A percentile compares a stretch with the other conserved stretches of the same genome.
These are phyloP conservation scores for Raffaelea ambrosiae DNA, from an alignment of 2,329 filamentous ascomycete species.

Conservation along the genomic window DNA sequence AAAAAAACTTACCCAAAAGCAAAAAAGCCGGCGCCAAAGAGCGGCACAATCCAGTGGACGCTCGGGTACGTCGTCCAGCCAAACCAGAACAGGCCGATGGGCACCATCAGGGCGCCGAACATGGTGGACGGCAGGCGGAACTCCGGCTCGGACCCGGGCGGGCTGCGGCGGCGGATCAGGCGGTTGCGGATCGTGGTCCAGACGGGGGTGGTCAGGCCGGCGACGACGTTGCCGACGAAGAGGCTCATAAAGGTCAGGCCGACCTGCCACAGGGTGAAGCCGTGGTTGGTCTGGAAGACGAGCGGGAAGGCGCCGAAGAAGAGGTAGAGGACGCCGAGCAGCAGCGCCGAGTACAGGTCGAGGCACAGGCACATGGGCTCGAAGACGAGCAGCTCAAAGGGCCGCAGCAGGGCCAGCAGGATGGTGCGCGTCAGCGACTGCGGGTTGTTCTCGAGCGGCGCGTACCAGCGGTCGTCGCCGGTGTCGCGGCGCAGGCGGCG, in stretches of 20 bases:
- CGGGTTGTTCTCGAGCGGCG: slow-evolving; percentile 65
- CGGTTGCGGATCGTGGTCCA: slow-evolving; percentile 53
- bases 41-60: slow-evolving; percentile 69
- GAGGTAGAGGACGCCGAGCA: slow-evolving; percentile 82
- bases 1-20: slow-evolving; percentile 52
- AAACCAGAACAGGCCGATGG: slow-evolving; percentile 79
- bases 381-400: slow-evolving; percentile 68
- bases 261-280: slow-evolving; percentile 68
- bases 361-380: slow-evolving; percentile 83
- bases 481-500: slow-evolving; percentile 61
- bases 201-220: slow-evolving; percentile 54
- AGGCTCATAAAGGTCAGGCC: slow-evolving; percentile 73
- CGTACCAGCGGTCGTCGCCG: slow-evolving; percentile 66
- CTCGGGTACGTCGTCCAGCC: slow-evolving; percentile 71
- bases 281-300: slow-evolving; percentile 66
- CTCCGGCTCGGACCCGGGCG: slow-evolving; percentile 66
- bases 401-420: slow-evolving; percentile 51
- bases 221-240: slow-evolving; percentile 57
- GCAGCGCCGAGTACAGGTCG: slow-evolving; percentile 72
- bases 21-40: slow-evolving; percentile 65
- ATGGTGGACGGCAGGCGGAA: slow-evolving; percentile 73
- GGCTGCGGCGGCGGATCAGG: slow-evolving; percentile 47
- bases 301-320: slow-evolving; percentile 85
- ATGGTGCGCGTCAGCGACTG: slow-evolving; percentile 57
- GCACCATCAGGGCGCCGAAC: slow-evolving; percentile 66